phyloP scores from a whole-genome alignment of 306 rosid species.

The Malus sylvestris region DNA sequence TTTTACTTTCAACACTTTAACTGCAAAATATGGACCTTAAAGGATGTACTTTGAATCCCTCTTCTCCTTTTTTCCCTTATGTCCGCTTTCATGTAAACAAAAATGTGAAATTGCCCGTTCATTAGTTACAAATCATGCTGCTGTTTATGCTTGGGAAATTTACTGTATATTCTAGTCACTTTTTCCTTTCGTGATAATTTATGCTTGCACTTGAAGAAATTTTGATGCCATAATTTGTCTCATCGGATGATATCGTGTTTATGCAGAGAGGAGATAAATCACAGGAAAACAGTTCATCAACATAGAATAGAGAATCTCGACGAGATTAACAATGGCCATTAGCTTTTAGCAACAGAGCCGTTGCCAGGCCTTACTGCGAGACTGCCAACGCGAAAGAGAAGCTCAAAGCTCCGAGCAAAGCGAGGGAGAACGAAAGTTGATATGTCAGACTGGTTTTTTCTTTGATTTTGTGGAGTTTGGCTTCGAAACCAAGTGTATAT shows the following conservation, averaged over 20 bases:
- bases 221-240: not conserved
- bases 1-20: too few species aligned
- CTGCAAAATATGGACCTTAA: not conserved
- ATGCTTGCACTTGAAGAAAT: not conserved
- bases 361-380: not conserved
- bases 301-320: conserved; percentile 39
- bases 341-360: conserved; percentile 6
- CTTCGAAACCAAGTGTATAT: not conserved
- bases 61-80: not conserved
- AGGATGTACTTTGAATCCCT: not conserved
- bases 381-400: not conserved
- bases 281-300: conserved; percentile 29
- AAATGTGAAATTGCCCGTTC: not conserved
- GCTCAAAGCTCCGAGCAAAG: not conserved
- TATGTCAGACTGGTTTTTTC: not conserved
- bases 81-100: not conserved
- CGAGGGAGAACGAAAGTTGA: not conserved
- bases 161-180: not conserved
- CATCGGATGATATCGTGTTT: conserved; percentile 1
- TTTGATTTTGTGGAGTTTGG: not conserved
- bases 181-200: not conserved
- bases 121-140: not conserved
- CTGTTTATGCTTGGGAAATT: not conserved
- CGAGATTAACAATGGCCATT: conserved; percentile 44
- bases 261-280: conserved; percentile 64